Evolutionary conservation across 2,329 filamentous ascomycete genomes (phyloP), one percentile per base, ranked within the genome.

Genomic region (Shiraia bambusicola): DNA sequence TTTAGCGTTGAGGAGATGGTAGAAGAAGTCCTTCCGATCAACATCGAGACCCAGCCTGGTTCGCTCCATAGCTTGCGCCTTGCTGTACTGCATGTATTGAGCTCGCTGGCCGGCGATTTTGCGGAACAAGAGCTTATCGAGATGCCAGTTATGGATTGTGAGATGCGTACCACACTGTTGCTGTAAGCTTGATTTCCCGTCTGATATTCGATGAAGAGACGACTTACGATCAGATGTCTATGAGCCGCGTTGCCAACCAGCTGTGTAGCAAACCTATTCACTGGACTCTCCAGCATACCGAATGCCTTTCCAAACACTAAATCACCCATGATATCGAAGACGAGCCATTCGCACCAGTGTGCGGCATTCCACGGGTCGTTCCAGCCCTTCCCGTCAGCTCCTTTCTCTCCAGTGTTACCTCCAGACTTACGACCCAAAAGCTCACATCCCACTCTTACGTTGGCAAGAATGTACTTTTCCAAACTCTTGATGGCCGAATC

Each of bases 301-400:
- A 76, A 72, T 29, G 70, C 58, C 49, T 74, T 71, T 2, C 71
- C 71, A 50, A 75, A 72, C 17, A 68, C 69, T 14, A 76, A 51
- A 45, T 76, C 73, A 10, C 73, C 73, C 70, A 79, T 77, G 41
- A 78, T 71, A 42, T 79, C 76, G 45, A 78, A 74, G 9, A 72
- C 69, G 27, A 77, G 55, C 61, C 69, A 76, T 43, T 72, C 61
- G 58, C 66, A 63, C 65, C 70, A 72, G 37, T 70, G 58, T 7
- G 70, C 69, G 48, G 76, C 71, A 40, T 78, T 72, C 53, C 70
- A 66, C 12, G 66, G 53, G 16, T 54, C 37, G 24, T 65, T 67
- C 72, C 73, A 77, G n/a, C 59, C 67, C 28, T 65, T 59, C 24
- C 54, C 47, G 11, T 56, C 49, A 12, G 19, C 16, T 43, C 32